A percentile compares a stretch with the other conserved stretches of the same genome.
Conservation (phyloP, 257 asterid species). For the Ajuga chamaepitys region DNA sequence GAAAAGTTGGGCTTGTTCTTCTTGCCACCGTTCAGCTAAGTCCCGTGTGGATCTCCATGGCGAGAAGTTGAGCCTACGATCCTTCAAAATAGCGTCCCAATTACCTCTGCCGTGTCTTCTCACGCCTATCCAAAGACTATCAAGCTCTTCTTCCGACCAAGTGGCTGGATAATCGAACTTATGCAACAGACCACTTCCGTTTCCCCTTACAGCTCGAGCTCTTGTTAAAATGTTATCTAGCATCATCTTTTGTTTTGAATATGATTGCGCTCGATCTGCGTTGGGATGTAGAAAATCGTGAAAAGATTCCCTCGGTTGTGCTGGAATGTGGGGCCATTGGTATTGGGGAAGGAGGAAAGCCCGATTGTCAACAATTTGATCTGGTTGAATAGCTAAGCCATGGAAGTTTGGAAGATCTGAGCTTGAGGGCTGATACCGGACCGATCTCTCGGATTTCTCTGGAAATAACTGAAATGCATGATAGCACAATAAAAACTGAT, state of each 20-base stretch:
- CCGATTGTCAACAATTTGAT: slow-evolving; percentile 14
- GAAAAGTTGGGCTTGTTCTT: slow-evolving; percentile 42
- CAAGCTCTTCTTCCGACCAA: slow-evolving; percentile 73
- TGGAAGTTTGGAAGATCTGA: slow-evolving; percentile 26
- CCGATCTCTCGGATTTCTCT: slow-evolving; percentile 22
- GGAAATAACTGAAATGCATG: slow-evolving; percentile 51
- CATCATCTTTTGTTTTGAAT: slow-evolving; percentile 40
- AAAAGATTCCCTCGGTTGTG: slow-evolving; percentile 32
- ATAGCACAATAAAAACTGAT: slow-evolving; percentile 9
- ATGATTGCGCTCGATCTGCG: slow-evolving; percentile 29
- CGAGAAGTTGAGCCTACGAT: slow-evolving; percentile 41
- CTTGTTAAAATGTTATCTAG: slow-evolving; percentile 39
- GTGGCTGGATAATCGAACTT: slow-evolving; percentile 30
- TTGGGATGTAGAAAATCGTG: slow-evolving; percentile 19
- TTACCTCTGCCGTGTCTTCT: slow-evolving; percentile 65
- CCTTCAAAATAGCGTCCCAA: slow-evolving; percentile 51
- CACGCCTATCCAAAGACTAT: slow-evolving; percentile 71
- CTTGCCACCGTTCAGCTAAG: slow-evolving; percentile 54
- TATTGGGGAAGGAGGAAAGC: slow-evolving; percentile 15
- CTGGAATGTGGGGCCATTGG: slow-evolving; percentile 23
- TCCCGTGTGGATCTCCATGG: slow-evolving; percentile 47
- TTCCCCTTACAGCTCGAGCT: slow-evolving; percentile 39
- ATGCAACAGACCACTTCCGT: slow-evolving; percentile 25
- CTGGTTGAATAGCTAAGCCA: slow-evolving; percentile 24
- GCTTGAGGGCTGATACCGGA: slow-evolving; percentile 17